These are phyloP conservation scores for Leishmania guyanensis DNA, from an alignment of 208 protist species.

Conservation along the genomic window DNA sequence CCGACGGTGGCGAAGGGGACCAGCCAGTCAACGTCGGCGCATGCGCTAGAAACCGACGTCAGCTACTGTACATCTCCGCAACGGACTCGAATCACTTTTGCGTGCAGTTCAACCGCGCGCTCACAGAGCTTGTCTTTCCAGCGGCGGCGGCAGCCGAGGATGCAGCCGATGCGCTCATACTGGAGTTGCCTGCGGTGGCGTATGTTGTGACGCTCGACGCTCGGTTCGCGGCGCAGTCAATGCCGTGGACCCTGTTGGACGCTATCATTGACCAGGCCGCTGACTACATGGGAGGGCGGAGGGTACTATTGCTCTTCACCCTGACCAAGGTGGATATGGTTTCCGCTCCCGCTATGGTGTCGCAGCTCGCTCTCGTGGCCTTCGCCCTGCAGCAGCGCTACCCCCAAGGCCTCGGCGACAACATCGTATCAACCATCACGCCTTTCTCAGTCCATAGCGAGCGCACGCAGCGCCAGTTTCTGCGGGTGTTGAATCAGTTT, in stretches of 20 bases:
- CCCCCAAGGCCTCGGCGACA: conserved; percentile 40
- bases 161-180: conserved; percentile 7
- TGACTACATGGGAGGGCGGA: conserved; percentile 56
- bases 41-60: conserved; percentile 46
- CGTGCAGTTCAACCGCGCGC: conserved; percentile 70
- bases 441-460: conserved; percentile 73
- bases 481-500: conserved; percentile 75
- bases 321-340: conserved; percentile 85
- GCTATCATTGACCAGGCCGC: conserved; percentile 67
- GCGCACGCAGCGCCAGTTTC: conserved; percentile 53
- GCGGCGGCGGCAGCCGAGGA: background rate
- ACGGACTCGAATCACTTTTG: conserved; percentile 69
- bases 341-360: conserved; percentile 70
- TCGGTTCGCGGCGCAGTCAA: conserved; percentile 79
- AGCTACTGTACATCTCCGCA: conserved; percentile 68
- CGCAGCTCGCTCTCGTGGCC: conserved; percentile 74
- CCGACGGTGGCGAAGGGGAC: conserved; percentile 15
- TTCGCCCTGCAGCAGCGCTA: conserved; percentile 64
- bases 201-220: conserved; percentile 85
- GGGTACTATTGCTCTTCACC: conserved; percentile 77
- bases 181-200: conserved; percentile 72
- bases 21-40: conserved; percentile 3
- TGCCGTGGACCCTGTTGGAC: conserved; percentile 84
- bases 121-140: conserved; percentile 78
- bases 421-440: conserved; percentile 51